Conservation (phyloP, 495 filamentous ascomycete species). For the Podospora fimiseda region DNA sequence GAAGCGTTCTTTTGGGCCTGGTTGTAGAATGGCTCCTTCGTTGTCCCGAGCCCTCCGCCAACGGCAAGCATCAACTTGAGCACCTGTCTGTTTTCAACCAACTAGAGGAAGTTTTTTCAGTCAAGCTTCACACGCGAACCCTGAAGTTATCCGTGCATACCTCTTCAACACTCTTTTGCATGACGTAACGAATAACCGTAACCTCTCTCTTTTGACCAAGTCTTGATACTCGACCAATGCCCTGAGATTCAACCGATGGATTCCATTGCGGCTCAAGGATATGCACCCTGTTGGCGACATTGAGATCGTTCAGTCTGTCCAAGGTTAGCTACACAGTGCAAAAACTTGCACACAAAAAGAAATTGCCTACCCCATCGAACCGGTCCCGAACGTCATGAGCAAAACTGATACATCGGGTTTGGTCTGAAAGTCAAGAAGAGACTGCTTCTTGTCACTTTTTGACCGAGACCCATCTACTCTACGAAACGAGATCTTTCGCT, state of each 20-base stretch:
- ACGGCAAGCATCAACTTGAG: not conserved
- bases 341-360: conserved; percentile 1
- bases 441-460: conserved; percentile 16
- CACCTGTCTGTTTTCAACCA: not conserved
- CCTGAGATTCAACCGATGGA: not conserved
- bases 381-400: conserved; percentile 41
- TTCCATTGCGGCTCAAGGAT: conserved; percentile 2
- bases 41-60: not conserved
- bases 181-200: not conserved
- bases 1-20: not conserved
- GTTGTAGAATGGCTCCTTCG: not conserved
- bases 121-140: not conserved
- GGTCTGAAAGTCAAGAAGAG: conserved; percentile 26
- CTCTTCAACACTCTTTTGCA: conserved; percentile 2
- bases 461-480: conserved; percentile 30
- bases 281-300: conserved; percentile 20
- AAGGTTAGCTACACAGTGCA: not conserved
- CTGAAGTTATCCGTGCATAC: not conserved
- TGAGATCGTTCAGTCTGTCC: conserved; percentile 37
- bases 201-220: not conserved
- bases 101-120: not conserved
- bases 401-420: conserved; percentile 23
- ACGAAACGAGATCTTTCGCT: conserved; percentile 19
- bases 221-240: not conserved
- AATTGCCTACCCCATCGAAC: conserved; percentile 31